A percentile compares a stretch with the other conserved stretches of the same genome.
These are phyloP conservation scores for Climacium dendroides DNA, from an alignment of 225 moss, liverwort and hornwort species.

Conservation along the genomic window DNA sequence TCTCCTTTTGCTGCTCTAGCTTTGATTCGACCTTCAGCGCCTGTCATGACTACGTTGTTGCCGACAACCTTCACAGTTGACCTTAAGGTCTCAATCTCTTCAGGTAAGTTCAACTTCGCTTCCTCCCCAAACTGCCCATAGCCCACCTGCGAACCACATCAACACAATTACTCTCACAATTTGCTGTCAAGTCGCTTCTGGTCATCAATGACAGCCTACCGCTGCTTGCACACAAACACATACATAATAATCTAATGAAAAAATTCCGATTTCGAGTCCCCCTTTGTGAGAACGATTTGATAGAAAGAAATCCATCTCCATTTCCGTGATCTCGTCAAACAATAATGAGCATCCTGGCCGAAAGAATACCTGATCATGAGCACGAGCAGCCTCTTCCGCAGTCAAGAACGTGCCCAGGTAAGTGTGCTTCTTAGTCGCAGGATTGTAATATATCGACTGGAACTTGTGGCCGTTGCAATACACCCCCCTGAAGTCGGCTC, in stretches of 20 bases:
- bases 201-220: background rate
- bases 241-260: background rate
- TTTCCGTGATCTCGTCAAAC: background rate
- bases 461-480: conserved; percentile 84
- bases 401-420: conserved; percentile 72
- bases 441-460: conserved; percentile 77
- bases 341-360: background rate
- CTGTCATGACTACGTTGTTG: background rate
- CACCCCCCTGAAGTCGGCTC: conserved; percentile 67
- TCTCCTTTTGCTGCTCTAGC: background rate
- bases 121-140: conserved; percentile 63
- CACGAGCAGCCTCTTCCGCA: conserved; percentile 76
- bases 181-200: background rate
- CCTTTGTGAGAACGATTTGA: background rate
- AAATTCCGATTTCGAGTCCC: background rate
- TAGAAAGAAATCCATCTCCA: background rate
- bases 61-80: conserved; percentile 19
- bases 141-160: conserved; percentile 26
- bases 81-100: conserved; percentile 18
- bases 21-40: conserved; percentile 2
- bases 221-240: background rate
- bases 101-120: conserved; percentile 53
- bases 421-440: conserved; percentile 66
- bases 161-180: background rate
- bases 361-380: conserved; percentile 27